Evolutionary conservation across 345 rosid species (phyloP).

Genomic region (Salix brachista): DNA sequence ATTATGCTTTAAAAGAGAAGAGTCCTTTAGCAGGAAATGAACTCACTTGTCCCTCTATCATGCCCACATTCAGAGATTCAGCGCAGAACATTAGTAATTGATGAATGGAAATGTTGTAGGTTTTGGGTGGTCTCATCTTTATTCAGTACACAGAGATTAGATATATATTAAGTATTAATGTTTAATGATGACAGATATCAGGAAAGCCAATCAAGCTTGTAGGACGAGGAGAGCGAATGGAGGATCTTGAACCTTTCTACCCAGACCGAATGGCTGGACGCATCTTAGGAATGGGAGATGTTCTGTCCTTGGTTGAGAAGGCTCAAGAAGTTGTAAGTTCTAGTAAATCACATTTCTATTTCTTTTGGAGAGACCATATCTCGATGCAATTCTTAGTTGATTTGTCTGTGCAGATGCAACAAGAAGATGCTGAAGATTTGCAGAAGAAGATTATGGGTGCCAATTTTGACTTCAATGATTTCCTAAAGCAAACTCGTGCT

Average conservation of each 20-base stretch:
- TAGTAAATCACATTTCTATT: conserved; percentile 6
- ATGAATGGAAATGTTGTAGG: neutral
- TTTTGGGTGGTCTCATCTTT: conserved; percentile 3
- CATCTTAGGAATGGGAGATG: conserved; percentile 97
- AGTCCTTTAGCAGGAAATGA: neutral
- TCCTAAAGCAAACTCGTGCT: conserved; percentile 87
- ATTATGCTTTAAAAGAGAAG: neutral
- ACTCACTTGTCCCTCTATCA: neutral
- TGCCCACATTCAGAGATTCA: neutral
- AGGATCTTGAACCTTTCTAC: conserved; percentile 98
- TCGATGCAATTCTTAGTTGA: conserved; percentile 16
- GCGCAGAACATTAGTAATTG: neutral
- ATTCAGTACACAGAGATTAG: neutral
- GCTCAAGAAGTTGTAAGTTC: conserved; percentile 90
- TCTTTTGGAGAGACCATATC: neutral
- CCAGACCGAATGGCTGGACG: conserved; percentile 98
- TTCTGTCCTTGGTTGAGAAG: conserved; percentile 93
- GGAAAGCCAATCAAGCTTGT: conserved; percentile 96
- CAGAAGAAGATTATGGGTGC: conserved; percentile 98
- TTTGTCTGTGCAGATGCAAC: conserved; percentile 56
- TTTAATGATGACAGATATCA: conserved; percentile 57
- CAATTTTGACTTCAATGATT: conserved; percentile 94
- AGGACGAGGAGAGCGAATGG: conserved; percentile 95
- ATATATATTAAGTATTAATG: conserved; percentile 2
- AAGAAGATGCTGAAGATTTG: conserved; percentile 97